Percentiles rank a stretch among this genome's conserved stretches.
Conservation (phyloP, 2,329 filamentous ascomycete species). For the Neonectria neomacrospora region DNA sequence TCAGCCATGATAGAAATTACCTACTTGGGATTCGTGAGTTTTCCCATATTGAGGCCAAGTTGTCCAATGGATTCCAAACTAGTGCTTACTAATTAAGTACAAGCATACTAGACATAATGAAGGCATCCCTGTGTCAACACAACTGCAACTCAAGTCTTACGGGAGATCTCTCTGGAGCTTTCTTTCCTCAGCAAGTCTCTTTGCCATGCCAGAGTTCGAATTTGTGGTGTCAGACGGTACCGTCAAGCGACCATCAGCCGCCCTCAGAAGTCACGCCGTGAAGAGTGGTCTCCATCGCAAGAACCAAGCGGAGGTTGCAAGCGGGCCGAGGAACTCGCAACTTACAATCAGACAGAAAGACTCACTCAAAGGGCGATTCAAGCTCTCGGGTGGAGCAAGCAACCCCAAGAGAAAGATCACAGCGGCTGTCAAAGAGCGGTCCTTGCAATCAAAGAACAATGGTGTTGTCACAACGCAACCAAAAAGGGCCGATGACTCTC, state of each 20-base stretch:
- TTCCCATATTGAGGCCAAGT: too few species aligned
- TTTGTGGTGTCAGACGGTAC: conserved; percentile 28
- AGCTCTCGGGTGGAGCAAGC: not conserved
- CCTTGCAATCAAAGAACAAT: not conserved
- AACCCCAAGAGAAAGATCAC: not conserved
- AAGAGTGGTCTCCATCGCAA: conserved; percentile 33
- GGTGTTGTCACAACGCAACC: not conserved
- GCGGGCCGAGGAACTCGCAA: conserved; percentile 19
- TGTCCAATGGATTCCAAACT: not conserved
- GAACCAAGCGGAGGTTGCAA: conserved; percentile 1
- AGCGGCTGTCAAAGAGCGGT: not conserved
- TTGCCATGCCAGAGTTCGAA: conserved; percentile 26
- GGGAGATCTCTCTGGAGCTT: not conserved
- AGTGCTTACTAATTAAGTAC: conserved; percentile 3
- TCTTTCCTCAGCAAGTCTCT: not conserved
- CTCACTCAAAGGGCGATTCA: conserved; percentile 31
- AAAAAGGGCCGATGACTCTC: not conserved
- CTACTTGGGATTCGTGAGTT: not conserved
- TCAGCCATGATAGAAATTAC: not conserved
- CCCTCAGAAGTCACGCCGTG: conserved; percentile 32
- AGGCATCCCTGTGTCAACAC: not conserved
- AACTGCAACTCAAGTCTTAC: not conserved
- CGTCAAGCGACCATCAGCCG: conserved; percentile 23
- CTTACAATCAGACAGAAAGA: conserved; percentile 28
- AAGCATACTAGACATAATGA: not conserved